Conservation (phyloP, 371 early-diverging fungal species). For the Rhizopus stolonifer region DNA sequence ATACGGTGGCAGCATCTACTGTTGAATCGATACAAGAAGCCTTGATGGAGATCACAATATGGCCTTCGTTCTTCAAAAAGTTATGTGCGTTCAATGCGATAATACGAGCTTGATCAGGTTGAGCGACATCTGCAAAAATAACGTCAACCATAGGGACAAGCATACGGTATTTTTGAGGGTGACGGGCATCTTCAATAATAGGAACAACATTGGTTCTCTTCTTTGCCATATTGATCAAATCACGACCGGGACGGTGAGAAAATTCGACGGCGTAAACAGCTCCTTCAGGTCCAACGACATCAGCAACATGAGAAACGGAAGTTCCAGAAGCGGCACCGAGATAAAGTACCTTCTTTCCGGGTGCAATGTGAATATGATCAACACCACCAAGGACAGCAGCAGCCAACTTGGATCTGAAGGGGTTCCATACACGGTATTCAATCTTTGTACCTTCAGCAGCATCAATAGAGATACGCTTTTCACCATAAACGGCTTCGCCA, state of each 20-base stretch:
- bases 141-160: slow-evolving; percentile 99
- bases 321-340: slow-evolving; percentile 99
- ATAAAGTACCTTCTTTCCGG: slow-evolving; percentile 99
- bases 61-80: slow-evolving; percentile 98
- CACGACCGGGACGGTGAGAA: slow-evolving; percentile 99
- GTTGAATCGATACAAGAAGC: slow-evolving; percentile 99
- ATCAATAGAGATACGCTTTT: slow-evolving; percentile 98
- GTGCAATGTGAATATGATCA: slow-evolving; percentile 96
- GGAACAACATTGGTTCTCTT: slow-evolving; percentile 99
- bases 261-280: slow-evolving; percentile 99
- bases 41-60: slow-evolving; percentile 99
- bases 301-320: slow-evolving; percentile 99
- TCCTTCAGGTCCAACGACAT: slow-evolving; percentile 98
- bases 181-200: slow-evolving; percentile 99
- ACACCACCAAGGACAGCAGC: slow-evolving; percentile 99
- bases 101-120: slow-evolving; percentile 99
- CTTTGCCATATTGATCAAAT: slow-evolving; percentile 99
- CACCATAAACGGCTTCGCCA: slow-evolving; percentile 98
- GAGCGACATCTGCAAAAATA: slow-evolving; percentile 99
- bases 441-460: slow-evolving; percentile 95
- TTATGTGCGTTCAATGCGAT: slow-evolving; percentile 98
- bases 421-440: slow-evolving; percentile 99
- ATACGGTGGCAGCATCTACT: slow-evolving; percentile 95
- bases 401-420: slow-evolving; percentile 99
- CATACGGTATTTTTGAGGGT: slow-evolving; percentile 99